A percentile compares a stretch with the other conserved stretches of the same genome.
Evolutionary conservation across 2,329 filamentous ascomycete genomes (phyloP).

Genomic region (Cladosporium halotolerans): DNA sequence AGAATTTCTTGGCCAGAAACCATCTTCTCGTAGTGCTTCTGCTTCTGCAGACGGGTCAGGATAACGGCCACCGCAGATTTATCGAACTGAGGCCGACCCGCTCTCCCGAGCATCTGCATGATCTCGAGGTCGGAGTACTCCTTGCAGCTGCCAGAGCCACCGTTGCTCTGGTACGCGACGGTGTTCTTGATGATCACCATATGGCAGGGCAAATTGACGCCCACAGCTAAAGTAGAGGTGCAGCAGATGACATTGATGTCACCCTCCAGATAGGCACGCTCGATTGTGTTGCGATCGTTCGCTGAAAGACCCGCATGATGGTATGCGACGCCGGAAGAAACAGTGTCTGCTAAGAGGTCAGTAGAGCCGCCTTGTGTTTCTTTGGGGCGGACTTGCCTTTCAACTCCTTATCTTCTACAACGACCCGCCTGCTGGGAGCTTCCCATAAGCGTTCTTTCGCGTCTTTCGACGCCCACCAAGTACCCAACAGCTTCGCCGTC

Average conservation of each 20-base stretch:
- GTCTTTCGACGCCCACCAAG: slow-evolving; percentile 54
- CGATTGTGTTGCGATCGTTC: slow-evolving; percentile 59
- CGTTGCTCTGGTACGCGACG: slow-evolving; percentile 53
- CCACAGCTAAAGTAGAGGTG: slow-evolving; percentile 77
- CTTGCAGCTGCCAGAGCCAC: slow-evolving; percentile 31
- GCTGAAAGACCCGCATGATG: slow-evolving; percentile 71
- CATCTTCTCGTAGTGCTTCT: slow-evolving; percentile 63
- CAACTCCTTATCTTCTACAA: slow-evolving; percentile 55
- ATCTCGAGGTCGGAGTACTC: slow-evolving; percentile 79
- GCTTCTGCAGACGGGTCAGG: slow-evolving; percentile 63
- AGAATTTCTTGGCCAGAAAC: slow-evolving; percentile 65
- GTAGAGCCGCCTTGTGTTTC: background rate
- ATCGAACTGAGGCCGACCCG: slow-evolving; percentile 78
- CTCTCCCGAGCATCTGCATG: slow-evolving; percentile 86
- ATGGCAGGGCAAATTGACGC: slow-evolving; percentile 77
- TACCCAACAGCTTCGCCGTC: slow-evolving; percentile 62
- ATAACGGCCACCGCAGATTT: slow-evolving; percentile 70
- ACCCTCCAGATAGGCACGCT: slow-evolving; percentile 62
- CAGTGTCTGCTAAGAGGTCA: slow-evolving; percentile 35
- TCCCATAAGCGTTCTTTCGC: slow-evolving; percentile 57
- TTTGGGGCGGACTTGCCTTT: slow-evolving; percentile 39
- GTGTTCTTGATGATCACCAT: slow-evolving; percentile 80
- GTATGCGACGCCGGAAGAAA: slow-evolving; percentile 63
- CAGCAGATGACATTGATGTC: slow-evolving; percentile 78
- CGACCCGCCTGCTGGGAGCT: slow-evolving; percentile 46